Evolutionary conservation across 345 rosid genomes (phyloP).

Genomic region (Euphorbia pulcherrima): DNA sequence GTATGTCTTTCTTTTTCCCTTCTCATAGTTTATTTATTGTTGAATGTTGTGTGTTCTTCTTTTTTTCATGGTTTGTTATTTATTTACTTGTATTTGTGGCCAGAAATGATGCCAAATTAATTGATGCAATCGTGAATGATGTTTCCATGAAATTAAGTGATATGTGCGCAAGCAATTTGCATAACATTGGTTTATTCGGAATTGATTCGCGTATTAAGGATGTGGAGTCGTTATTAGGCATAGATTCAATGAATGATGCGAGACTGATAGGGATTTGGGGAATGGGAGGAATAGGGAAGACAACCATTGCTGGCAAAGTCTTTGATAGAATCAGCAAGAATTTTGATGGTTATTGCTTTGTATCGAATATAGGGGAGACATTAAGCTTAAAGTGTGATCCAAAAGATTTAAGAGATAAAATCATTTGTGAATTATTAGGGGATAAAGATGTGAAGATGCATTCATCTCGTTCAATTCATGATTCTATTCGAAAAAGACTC

Average conservation of each 20-base stretch:
- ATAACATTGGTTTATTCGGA: neutral
- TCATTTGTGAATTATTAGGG: neutral
- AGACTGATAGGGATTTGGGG: constrained; percentile 11
- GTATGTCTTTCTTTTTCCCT: too few species aligned
- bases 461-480: neutral
- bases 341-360: neutral
- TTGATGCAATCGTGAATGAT: neutral
- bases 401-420: neutral
- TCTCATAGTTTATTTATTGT: too few species aligned
- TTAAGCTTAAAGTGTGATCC: neutral
- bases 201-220: neutral
- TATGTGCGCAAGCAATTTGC: too few species aligned
- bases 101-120: neutral
- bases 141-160: neutral
- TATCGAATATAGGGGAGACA: neutral
- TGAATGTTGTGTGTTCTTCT: too few species aligned
- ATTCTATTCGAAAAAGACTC: neutral
- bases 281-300: constrained; percentile 1
- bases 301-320: neutral
- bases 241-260: neutral
- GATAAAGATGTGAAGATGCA: neutral
- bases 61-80: too few species aligned
- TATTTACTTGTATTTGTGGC: neutral
- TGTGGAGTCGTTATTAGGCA: neutral
- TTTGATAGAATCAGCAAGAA: neutral